Base-by-base conservation (phyloP, 2,329 filamentous ascomycete genomes). In the Pyricularia pennisetigena region DNA sequence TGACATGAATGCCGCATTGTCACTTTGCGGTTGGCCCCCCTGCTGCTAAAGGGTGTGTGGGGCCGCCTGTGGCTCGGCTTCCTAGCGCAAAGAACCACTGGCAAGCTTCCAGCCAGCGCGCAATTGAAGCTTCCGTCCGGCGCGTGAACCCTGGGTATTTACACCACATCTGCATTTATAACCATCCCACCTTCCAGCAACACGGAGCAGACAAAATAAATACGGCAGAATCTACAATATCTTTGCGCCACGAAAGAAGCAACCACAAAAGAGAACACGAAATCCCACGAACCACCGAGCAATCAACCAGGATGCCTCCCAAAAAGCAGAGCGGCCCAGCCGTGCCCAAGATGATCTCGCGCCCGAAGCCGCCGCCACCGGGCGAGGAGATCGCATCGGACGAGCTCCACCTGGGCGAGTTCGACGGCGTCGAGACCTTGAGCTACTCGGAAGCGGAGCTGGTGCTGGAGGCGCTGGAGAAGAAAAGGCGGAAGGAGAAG, bases 361-460 rank as follows among this genome's bases (percentile, higher is more conserved):
- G 90, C 70, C 83, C 85, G 70, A 92, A 90, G 79, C 90, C 88
- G 71, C 82, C 84, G 63, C 86, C 86, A 65, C 85, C 88, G 69
- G 90, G 91, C 76, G 94, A 97, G 77, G 94, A 98, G 79, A 93
- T 97, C 81, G 94, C 94, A 28, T 88, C 90, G 66, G 83, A 87
- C 8, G 88, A 88, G 68, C 88, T 98, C 71, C 91, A 90, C 78
- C 90, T 99, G 12, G 95, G 95, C 80, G 94, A 97, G 77, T 97
- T 98, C 80, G 88, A 96, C 74, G 85, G 94, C 75, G 93, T 96
- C 72, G 93, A 95, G 76, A 94, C 94, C 6, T 84, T 99, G 70
- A 97, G 94, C 64, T 86, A 97, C 67, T 97, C 93, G 41, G 95
- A 98, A 81, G 94, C 95, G 1, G 88, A 93, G 73, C 87, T 97